phyloP scores from a whole-genome alignment of 805 yeast genomes.

The Barnettozyma salicaria region DNA sequence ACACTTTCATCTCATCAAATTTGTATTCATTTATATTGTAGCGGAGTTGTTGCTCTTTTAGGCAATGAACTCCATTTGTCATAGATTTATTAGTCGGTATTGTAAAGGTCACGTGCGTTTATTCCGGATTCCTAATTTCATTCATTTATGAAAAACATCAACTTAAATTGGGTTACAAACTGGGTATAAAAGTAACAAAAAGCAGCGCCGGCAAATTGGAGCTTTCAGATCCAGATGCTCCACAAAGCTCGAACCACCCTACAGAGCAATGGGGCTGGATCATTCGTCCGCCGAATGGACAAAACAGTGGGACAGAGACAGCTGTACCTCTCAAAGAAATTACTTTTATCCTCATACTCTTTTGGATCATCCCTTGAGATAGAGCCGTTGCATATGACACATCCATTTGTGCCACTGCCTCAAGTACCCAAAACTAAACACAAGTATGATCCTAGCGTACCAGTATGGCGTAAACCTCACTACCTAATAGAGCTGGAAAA shows the following conservation, averaged over 20 bases:
- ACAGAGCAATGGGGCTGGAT: neutral
- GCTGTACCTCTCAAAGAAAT: conserved; percentile 4
- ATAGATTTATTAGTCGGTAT: too few relatives aligned
- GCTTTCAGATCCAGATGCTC: neutral
- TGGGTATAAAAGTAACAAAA: neutral
- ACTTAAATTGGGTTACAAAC: too few relatives aligned
- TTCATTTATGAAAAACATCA: too few relatives aligned
- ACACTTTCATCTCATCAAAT: too few relatives aligned
- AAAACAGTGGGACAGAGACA: conserved; percentile 1
- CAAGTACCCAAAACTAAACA: neutral
- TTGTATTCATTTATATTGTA: too few relatives aligned
- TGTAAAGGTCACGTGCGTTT: too few relatives aligned
- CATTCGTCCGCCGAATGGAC: neutral
- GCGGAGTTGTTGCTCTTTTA: too few relatives aligned
- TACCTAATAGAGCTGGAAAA: conserved; percentile 1
- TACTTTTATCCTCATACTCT: neutral
- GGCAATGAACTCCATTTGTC: too few relatives aligned
- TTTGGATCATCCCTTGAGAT: conserved; percentile 1
- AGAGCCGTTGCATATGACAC: conserved; percentile 5
- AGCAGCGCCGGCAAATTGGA: neutral
- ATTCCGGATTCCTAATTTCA: too few relatives aligned
- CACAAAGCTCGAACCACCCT: neutral
- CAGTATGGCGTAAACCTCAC: neutral
- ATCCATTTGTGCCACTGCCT: conserved; percentile 9
- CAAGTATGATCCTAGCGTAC: neutral